Evolutionary conservation across 2,329 filamentous ascomycete genomes (phyloP).

Genomic region (Sordariomycetes sp.): DNA sequence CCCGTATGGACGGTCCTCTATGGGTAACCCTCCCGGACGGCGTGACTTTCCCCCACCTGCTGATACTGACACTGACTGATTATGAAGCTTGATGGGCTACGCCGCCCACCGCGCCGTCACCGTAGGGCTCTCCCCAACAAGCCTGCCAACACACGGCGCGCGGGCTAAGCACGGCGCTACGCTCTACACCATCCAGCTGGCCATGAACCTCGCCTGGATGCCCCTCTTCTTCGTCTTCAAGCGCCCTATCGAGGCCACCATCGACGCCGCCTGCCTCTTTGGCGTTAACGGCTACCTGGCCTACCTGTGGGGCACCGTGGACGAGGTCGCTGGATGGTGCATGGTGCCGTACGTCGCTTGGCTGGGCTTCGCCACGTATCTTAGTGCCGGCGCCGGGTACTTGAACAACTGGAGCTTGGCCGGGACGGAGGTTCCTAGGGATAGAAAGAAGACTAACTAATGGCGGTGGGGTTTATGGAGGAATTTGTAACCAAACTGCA

Average conservation of each 20-base stretch:
- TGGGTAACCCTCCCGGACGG: slow-evolving; percentile 20
- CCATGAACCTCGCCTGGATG: slow-evolving; percentile 79
- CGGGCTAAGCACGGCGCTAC: slow-evolving; percentile 57
- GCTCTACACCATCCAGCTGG: slow-evolving; percentile 77
- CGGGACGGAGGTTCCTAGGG: slow-evolving; percentile 12
- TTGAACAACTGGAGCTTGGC: slow-evolving; percentile 55
- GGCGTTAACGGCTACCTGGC: slow-evolving; percentile 63
- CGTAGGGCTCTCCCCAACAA: slow-evolving; percentile 43
- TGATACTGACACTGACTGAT: neutral
- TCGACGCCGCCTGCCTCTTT: slow-evolving; percentile 60
- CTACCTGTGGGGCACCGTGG: slow-evolving; percentile 63
- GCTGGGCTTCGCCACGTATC: slow-evolving; percentile 78
- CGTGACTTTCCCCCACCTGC: neutral
- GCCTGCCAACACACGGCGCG: slow-evolving; percentile 37
- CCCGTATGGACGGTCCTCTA: slow-evolving; percentile 57
- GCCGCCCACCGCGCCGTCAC: slow-evolving; percentile 67
- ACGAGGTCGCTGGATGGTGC: slow-evolving; percentile 57
- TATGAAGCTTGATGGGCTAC: slow-evolving; percentile 62
- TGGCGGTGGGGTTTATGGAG: neutral
- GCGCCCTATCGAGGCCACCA: slow-evolving; percentile 59
- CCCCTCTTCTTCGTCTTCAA: slow-evolving; percentile 79
- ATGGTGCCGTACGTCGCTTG: slow-evolving; percentile 75
- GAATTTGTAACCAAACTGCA: neutral
- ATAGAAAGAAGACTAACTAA: neutral
- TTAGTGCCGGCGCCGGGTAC: slow-evolving; percentile 56